Percentiles rank a stretch among this genome's conserved stretches.
Evolutionary conservation across 306 rosid species (phyloP).

Genomic region (Trichosanthes truncata): DNA sequence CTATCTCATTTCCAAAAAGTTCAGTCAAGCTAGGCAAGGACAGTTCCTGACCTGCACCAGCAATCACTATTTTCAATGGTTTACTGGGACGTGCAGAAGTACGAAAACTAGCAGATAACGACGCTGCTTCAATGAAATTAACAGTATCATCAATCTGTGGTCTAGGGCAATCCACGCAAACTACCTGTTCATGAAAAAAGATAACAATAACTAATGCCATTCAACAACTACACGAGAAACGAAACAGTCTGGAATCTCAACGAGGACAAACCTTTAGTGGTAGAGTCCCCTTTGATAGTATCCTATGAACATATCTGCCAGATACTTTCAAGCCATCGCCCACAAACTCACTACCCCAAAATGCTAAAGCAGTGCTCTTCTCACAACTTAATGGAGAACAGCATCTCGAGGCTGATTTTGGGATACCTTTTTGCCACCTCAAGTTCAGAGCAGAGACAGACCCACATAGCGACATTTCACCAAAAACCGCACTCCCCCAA

Average conservation of each 20-base stretch:
- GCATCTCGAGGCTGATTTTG: conserved; percentile 15
- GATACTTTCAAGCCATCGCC: conserved; percentile 27
- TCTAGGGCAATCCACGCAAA: conserved; percentile 81
- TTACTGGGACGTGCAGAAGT: conserved; percentile 53
- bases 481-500: conserved; percentile 9
- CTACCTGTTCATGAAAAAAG: conserved; percentile 28
- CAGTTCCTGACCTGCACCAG: conserved; percentile 76
- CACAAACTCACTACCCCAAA: conserved; percentile 36
- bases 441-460: conserved; percentile 47
- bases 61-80: conserved; percentile 69
- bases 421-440: conserved; percentile 21
- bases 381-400: conserved; percentile 13
- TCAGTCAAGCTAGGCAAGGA: neutral
- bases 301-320: conserved; percentile 18
- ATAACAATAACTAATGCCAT: neutral
- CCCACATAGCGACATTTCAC: conserved; percentile 47
- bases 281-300: conserved; percentile 21
- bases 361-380: conserved; percentile 33
- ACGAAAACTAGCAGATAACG: conserved; percentile 68
- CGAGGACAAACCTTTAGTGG: conserved; percentile 40
- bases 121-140: conserved; percentile 77
- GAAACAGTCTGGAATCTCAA: neutral
- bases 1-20: neutral
- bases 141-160: conserved; percentile 70
- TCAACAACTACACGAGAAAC: neutral